Evolutionary conservation across 75 land plant species (phyloP).

Genomic region (Gnetum montanum): DNA sequence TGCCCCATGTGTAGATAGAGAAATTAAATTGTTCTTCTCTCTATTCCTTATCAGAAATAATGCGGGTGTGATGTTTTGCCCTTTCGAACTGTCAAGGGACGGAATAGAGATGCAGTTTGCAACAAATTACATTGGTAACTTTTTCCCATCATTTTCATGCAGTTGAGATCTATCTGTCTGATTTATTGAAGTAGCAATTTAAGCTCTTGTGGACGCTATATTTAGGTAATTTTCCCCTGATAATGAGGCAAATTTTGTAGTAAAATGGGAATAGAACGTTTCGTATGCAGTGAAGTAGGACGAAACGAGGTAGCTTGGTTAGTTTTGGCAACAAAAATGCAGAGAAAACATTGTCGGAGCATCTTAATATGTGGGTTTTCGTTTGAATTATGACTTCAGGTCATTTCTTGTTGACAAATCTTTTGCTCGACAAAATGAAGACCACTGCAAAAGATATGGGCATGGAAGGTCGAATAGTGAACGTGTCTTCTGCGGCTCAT

Average conservation of each 20-base stretch:
- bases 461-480: slow-evolving; percentile 50
- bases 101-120: slow-evolving; percentile 62
- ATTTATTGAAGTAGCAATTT: not conserved
- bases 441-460: slow-evolving; percentile 27
- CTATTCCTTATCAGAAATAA: slow-evolving; percentile 71
- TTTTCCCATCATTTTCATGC: not conserved
- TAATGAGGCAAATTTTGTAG: not conserved
- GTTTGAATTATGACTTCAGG: too few relatives aligned
- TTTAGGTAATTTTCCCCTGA: not conserved
- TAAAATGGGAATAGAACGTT: too few relatives aligned
- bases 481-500: slow-evolving; percentile 45
- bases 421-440: slow-evolving; percentile 55
- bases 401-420: slow-evolving; percentile 51
- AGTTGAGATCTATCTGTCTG: not conserved
- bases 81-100: slow-evolving; percentile 37
- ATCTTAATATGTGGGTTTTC: too few relatives aligned
- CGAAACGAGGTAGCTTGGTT: too few relatives aligned
- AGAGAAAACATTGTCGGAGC: too few relatives aligned
- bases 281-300: too few relatives aligned
- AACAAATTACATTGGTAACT: slow-evolving; percentile 61
- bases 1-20: too few relatives aligned
- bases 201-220: not conserved
- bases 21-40: too few relatives aligned
- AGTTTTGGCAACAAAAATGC: too few relatives aligned
- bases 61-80: slow-evolving; percentile 57